A percentile compares a stretch with the other conserved stretches of the same genome.
Conservation (phyloP, 2,329 filamentous ascomycete species). For the Beauveria sp. region DNA sequence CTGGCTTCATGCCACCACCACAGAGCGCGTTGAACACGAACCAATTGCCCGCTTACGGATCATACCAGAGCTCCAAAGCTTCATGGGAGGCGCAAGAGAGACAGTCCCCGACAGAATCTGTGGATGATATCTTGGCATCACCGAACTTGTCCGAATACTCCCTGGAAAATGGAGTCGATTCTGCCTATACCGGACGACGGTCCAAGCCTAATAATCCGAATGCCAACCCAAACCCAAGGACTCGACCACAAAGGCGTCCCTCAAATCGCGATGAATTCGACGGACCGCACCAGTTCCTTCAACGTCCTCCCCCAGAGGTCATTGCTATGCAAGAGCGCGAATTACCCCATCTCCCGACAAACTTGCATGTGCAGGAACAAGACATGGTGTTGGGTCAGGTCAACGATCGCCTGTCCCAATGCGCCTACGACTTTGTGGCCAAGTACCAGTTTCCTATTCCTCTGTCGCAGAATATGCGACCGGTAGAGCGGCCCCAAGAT, state of each 20-base stretch:
- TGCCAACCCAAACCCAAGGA: constrained; percentile 30
- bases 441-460: constrained; percentile 89
- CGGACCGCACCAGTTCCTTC: constrained; percentile 75
- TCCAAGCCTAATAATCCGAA: constrained; percentile 27
- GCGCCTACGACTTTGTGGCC: constrained; percentile 83
- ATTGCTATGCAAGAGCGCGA: constrained; percentile 72
- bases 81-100: constrained; percentile 42
- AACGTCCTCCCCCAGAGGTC: constrained; percentile 61
- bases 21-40: constrained; percentile 32
- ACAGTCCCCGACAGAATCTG: constrained; percentile 50
- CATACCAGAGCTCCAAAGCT: constrained; percentile 34
- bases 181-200: constrained; percentile 32
- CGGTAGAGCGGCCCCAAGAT: constrained; percentile 65
- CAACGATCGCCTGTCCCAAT: constrained; percentile 77
- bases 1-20: constrained; percentile 35
- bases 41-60: constrained; percentile 22
- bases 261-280: constrained; percentile 87
- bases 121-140: constrained; percentile 51
- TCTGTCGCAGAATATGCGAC: constrained; percentile 72
- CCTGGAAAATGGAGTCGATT: constrained; percentile 41
- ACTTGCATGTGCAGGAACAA: constrained; percentile 76
- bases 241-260: constrained; percentile 56
- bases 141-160: constrained; percentile 54
- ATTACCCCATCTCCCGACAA: constrained; percentile 73
- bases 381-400: constrained; percentile 72